These are phyloP conservation scores for Alternaria incomplexa DNA, from an alignment of 2,329 filamentous ascomycete genomes.

Conservation along the genomic window DNA sequence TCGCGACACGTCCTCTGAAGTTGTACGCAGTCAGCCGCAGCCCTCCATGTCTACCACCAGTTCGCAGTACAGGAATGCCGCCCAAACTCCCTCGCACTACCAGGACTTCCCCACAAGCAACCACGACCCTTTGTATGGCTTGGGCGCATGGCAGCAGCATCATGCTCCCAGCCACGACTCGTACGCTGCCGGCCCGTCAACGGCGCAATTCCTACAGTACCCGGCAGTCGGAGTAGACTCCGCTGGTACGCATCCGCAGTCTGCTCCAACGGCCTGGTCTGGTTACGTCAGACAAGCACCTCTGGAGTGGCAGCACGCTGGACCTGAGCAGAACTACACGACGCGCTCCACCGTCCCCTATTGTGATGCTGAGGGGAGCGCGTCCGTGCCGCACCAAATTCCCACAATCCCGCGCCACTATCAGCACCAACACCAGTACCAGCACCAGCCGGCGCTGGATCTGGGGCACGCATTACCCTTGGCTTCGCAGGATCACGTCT, in stretches of 20 bases:
- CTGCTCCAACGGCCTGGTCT: conserved; percentile 27
- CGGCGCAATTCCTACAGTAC: conserved; percentile 33
- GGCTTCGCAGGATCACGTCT: conserved; percentile 13
- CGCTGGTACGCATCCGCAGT: conserved; percentile 25
- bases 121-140: conserved; percentile 34
- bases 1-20: conserved; percentile 23
- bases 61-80: conserved; percentile 38
- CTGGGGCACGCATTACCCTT: conserved; percentile 5
- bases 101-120: conserved; percentile 24
- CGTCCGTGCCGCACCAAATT: conserved; percentile 11
- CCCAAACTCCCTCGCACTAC: conserved; percentile 37
- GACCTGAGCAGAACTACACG: conserved; percentile 20
- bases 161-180: conserved; percentile 23
- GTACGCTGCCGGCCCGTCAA: conserved; percentile 29
- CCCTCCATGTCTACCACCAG: conserved; percentile 37
- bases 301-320: conserved; percentile 26
- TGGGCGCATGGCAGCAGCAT: conserved; percentile 32
- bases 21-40: conserved; percentile 34
- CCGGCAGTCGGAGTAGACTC: conserved; percentile 31
- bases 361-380: conserved; percentile 21
- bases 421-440: conserved; percentile 18
- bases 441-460: conserved; percentile 7
- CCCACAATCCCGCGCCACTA: conserved; percentile 22
- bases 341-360: conserved; percentile 26
- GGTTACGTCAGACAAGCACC: conserved; percentile 21